Percentiles rank a stretch among this genome's conserved stretches.
These are phyloP conservation scores for Leucocoprinus leucothites DNA, from an alignment of 768 basidiomycete species.

Conservation along the genomic window DNA sequence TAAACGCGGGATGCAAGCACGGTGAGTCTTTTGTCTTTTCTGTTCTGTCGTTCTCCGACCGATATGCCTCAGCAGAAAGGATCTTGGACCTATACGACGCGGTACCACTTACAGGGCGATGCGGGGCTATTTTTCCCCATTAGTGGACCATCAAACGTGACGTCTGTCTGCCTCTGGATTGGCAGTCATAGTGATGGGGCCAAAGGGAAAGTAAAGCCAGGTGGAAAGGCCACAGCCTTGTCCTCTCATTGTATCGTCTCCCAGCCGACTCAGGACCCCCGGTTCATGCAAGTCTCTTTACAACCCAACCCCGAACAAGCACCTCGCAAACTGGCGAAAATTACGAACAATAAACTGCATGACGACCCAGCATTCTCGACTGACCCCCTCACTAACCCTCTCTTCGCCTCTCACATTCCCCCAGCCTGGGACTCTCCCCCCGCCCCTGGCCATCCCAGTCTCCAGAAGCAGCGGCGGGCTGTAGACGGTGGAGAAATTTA, in stretches of 20 bases:
- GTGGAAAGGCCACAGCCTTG: slow-evolving; percentile 9
- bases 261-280: background rate
- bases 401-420: slow-evolving; percentile 28
- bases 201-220: background rate
- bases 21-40: background rate
- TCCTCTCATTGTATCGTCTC: slow-evolving; percentile 2
- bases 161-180: slow-evolving; percentile 1
- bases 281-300: background rate
- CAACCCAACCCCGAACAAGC: background rate
- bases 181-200: background rate
- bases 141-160: slow-evolving; percentile 5
- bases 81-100: slow-evolving; percentile 5
- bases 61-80: slow-evolving; percentile 4
- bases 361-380: slow-evolving; percentile 60
- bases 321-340: slow-evolving; percentile 16
- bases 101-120: background rate
- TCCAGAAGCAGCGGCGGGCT: slow-evolving; percentile 20
- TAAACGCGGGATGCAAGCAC: background rate
- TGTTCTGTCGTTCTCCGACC: background rate
- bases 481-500: slow-evolving; percentile 9
- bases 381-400: slow-evolving; percentile 51
- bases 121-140: slow-evolving; percentile 2
- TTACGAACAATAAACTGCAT: slow-evolving; percentile 26
- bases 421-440: slow-evolving; percentile 22
- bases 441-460: slow-evolving; percentile 29